A percentile compares a stretch with the other conserved stretches of the same genome.
Conservation (phyloP, 345 rosid species). For the Rhodamnia rubescens region DNA sequence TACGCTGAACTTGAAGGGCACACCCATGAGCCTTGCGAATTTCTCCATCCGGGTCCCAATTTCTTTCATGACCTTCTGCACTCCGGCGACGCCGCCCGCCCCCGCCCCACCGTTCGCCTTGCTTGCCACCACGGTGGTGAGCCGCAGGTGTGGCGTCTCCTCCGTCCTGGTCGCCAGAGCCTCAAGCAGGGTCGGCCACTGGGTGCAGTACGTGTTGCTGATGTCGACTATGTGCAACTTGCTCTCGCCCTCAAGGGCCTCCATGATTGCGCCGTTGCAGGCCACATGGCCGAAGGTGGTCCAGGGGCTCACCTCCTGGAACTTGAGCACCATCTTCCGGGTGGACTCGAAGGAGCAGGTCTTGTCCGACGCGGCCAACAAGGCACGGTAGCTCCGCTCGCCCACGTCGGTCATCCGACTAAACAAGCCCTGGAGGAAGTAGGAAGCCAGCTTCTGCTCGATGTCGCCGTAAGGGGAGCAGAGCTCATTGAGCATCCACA, state of each 20-base stretch:
- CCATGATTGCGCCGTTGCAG: constrained; percentile 84
- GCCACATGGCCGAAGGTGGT: constrained; percentile 96
- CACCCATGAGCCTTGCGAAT: constrained; percentile 96
- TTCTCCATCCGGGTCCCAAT: constrained; percentile 84
- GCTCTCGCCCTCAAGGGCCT: constrained; percentile 74
- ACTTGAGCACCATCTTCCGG: constrained; percentile 63
- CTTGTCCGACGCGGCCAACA: constrained; percentile 58
- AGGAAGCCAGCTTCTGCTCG: constrained; percentile 71
- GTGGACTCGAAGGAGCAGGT: constrained; percentile 74
- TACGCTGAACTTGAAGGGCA: constrained; percentile 81
- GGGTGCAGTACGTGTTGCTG: constrained; percentile 89
- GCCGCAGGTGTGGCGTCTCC: constrained; percentile 73
- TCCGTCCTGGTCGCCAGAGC: constrained; percentile 91
- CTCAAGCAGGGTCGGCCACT: constrained; percentile 97
- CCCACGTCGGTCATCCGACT: constrained; percentile 85
- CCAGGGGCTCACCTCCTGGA: constrained; percentile 98
- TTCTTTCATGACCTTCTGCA: constrained; percentile 79
- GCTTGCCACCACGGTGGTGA: constrained; percentile 50
- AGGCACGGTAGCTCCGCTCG: constrained; percentile 44
- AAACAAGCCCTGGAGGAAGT: constrained; percentile 84
- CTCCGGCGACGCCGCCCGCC: constrained; percentile 21
- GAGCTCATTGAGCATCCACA: constrained; percentile 92
- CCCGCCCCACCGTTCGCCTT: constrained; percentile 15
- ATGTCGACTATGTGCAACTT: constrained; percentile 80
- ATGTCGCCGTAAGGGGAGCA: constrained; percentile 83